phyloP scores from a whole-genome alignment of 805 yeast genomes.

The Cyberlindnera suaveolens region DNA sequence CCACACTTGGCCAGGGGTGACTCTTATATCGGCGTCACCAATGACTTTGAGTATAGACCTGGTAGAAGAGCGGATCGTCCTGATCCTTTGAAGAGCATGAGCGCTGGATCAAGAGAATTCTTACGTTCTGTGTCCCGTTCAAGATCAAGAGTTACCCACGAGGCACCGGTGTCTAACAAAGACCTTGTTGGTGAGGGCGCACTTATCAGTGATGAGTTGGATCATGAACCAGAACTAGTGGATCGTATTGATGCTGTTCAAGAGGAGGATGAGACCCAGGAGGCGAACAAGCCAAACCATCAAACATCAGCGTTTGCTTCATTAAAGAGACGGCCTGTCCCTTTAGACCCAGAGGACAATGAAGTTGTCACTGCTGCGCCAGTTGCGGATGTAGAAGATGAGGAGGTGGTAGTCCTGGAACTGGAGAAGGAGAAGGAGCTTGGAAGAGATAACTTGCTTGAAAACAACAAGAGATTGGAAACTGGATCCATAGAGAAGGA shows the following conservation, averaged over 20 bases:
- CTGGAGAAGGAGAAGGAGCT: neutral
- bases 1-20: slow-evolving; percentile 79
- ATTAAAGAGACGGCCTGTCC: neutral
- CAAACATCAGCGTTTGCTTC: neutral
- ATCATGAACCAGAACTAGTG: slow-evolving; percentile 12
- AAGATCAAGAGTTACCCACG: slow-evolving; percentile 42
- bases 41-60: slow-evolving; percentile 24
- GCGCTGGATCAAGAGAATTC: slow-evolving; percentile 35
- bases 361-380: neutral
- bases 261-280: slow-evolving; percentile 11
- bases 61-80: slow-evolving; percentile 20
- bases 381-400: slow-evolving; percentile 2
- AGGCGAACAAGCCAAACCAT: neutral
- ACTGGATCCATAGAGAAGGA: neutral
- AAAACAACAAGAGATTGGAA: neutral
- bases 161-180: slow-evolving; percentile 28
- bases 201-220: slow-evolving; percentile 39
- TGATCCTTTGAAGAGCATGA: slow-evolving; percentile 23
- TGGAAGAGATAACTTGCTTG: neutral
- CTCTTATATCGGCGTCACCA: slow-evolving; percentile 56
- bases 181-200: slow-evolving; percentile 55
- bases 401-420: neutral
- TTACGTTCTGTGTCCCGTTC: slow-evolving; percentile 63
- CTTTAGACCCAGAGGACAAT: neutral
- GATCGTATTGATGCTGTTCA: slow-evolving; percentile 12